Evolutionary conservation across 768 basidiomycete species (phyloP).

Genomic region (Kwoniella sp.): DNA sequence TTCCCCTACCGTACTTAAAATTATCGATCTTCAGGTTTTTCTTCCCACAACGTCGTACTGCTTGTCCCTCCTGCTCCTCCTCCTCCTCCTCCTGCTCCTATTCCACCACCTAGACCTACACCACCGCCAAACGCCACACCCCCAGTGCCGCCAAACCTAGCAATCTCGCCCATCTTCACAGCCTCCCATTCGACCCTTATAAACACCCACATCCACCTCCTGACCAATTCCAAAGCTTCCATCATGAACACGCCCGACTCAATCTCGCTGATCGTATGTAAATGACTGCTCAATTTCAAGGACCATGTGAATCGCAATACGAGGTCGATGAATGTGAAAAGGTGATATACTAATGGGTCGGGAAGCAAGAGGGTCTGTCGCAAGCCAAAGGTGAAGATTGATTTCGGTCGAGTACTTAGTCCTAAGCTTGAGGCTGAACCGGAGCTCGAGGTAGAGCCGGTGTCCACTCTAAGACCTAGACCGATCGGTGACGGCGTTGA

Average conservation of each 20-base stretch:
- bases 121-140: not conserved
- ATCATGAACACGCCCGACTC: conserved; percentile 83
- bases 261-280: conserved; percentile 77
- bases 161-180: conserved; percentile 62
- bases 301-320: conserved; percentile 91
- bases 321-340: conserved; percentile 78
- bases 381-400: conserved; percentile 68
- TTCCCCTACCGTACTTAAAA: too few species aligned
- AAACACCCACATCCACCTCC: conserved; percentile 99
- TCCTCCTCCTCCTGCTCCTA: conserved; percentile 2
- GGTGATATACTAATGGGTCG: conserved; percentile 74
- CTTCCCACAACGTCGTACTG: conserved; percentile 16
- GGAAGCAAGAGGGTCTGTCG: conserved; percentile 76
- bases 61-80: too few species aligned
- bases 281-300: conserved; percentile 81
- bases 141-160: conserved; percentile 18
- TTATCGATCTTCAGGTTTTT: conserved; percentile 23
- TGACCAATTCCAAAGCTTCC: conserved; percentile 81
- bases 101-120: not conserved
- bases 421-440: not conserved
- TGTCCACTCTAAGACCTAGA: not conserved
- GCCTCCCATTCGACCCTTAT: conserved; percentile 95
- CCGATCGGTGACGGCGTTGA: conserved; percentile 28
- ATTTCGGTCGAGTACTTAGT: conserved; percentile 31
- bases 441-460: not conserved